Evolutionary conservation across 805 yeast species (phyloP).

Genomic region (Saturnispora silvae): DNA sequence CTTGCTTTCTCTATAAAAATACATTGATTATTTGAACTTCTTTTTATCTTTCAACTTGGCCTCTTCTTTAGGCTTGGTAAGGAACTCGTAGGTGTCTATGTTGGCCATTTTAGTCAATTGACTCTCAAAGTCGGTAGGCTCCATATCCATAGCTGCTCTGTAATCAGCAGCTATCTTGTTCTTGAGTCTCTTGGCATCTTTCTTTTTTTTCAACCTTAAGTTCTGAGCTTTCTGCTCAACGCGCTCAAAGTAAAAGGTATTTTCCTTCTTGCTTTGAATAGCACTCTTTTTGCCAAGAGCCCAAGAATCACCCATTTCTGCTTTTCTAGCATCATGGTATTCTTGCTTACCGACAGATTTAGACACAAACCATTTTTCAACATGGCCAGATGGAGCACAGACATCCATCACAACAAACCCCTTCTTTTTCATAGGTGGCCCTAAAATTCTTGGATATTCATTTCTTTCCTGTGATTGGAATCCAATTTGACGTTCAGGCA

Average conservation of each 20-base stretch:
- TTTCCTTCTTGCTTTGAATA: constrained; percentile 27
- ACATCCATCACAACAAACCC: constrained; percentile 74
- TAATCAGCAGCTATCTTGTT: constrained; percentile 19
- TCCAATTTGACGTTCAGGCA: constrained; percentile 20
- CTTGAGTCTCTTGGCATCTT: constrained; percentile 17
- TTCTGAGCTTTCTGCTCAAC: constrained; percentile 27
- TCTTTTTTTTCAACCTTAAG: constrained; percentile 17
- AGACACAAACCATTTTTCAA: constrained; percentile 84
- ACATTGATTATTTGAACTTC: constrained; percentile 12
- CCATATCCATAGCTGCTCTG: constrained; percentile 17
- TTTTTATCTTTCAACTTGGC: constrained; percentile 16
- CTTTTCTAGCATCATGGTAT: constrained; percentile 87
- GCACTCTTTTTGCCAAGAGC: constrained; percentile 53
- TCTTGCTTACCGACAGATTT: constrained; percentile 61
- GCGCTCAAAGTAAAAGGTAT: constrained; percentile 22
- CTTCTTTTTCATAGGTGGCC: constrained; percentile 64
- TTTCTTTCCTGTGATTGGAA: constrained; percentile 19
- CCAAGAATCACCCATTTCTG: constrained; percentile 83
- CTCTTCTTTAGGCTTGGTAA: constrained; percentile 20
- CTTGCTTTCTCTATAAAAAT: constrained; percentile 1
- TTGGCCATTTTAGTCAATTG: constrained; percentile 17
- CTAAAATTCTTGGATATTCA: constrained; percentile 65
- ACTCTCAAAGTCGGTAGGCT: constrained; percentile 17
- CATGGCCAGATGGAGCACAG: constrained; percentile 67
- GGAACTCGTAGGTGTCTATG: constrained; percentile 21